Base-by-base conservation (phyloP, 441 rosid genomes). In the Eutrema salsugineum region DNA sequence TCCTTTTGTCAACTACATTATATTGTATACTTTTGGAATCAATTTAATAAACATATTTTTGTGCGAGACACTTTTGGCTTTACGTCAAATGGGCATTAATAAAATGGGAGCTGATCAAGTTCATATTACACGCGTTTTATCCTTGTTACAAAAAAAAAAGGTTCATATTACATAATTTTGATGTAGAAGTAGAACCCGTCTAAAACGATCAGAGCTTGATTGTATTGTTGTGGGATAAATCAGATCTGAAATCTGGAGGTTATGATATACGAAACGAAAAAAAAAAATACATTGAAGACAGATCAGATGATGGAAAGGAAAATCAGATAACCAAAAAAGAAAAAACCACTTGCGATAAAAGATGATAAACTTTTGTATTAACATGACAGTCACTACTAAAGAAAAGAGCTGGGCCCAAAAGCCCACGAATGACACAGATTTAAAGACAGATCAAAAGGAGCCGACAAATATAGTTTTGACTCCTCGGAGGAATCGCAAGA, bases 401-500 rank as follows among this genome's bases (percentile, higher is more conserved):
- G 33, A 14, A 17, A 39, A 27, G 39, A 28, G 40, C 2, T 61
- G 74, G 73, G 55, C 69, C 73, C 44, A 30, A 30, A 44, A 38
- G 73, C 78, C 70, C 69, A 68, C 38, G 44, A 49, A 11, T 57
- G 55, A 48, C 8, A 63, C 46, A 28, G 27, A 5, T 6, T 1
- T 30, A 11, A 46, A 47, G 19, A 73, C 49, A 73, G 42, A 68
- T 74, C 57, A 68, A 68, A 62, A 36, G 65, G 66, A 67, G 73
- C 68, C 38, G 78, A 73, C 77, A 66, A 58, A 20, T 28, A 8
- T 10, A 67, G 62, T 33, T 49, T 73, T 50, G 78, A 59, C 63
- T 36, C 68, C 64, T 75, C 64, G 74, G 64, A 75, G 69, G 40
- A 61, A 67, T 67, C 78, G 12, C 35, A 53, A 35, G 68, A 67